phyloP scores from a whole-genome alignment of 768 basidiomycete species.

The Obba rivulosa region DNA sequence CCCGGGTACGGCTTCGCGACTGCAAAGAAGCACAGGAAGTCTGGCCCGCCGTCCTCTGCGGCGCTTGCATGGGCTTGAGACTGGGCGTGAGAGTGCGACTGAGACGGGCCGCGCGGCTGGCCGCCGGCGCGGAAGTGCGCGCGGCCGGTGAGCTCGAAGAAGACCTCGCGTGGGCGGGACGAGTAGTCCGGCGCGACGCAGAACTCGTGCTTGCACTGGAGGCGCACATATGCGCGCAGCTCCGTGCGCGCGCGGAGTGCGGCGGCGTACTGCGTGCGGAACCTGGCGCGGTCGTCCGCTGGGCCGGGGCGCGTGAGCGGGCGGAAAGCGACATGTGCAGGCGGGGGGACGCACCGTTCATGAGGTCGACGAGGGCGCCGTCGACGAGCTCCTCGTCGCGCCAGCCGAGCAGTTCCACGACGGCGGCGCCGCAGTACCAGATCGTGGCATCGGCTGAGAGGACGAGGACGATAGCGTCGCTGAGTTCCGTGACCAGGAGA shows the following conservation, averaged over 20 bases:
- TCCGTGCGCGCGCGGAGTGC: slow-evolving; percentile 46
- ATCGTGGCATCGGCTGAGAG: slow-evolving; percentile 59
- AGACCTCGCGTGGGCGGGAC: slow-evolving; percentile 34
- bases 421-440: slow-evolving; percentile 62
- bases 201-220: slow-evolving; percentile 43
- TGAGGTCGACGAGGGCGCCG: slow-evolving; percentile 54
- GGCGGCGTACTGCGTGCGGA: slow-evolving; percentile 45
- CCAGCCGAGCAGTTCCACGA: slow-evolving; percentile 76
- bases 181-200: slow-evolving; percentile 20
- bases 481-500: slow-evolving; percentile 68
- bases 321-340: not conserved
- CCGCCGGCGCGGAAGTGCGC: slow-evolving; percentile 40
- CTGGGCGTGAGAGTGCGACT: not conserved
- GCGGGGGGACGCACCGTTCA: slow-evolving; percentile 47
- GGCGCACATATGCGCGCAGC: slow-evolving; percentile 53
- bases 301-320: slow-evolving; percentile 2
- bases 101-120: not conserved
- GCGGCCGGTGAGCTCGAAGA: slow-evolving; percentile 70
- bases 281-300: slow-evolving; percentile 54
- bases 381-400: slow-evolving; percentile 68
- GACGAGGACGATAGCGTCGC: slow-evolving; percentile 66
- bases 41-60: slow-evolving; percentile 13
- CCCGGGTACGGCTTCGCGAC: slow-evolving; percentile 76
- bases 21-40: slow-evolving; percentile 63
- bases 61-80: no score